Evolutionary conservation across 2,329 filamentous ascomycete species (phyloP), one percentile per base, ranked within the genome.

Genomic region (Claviceps paspali): DNA sequence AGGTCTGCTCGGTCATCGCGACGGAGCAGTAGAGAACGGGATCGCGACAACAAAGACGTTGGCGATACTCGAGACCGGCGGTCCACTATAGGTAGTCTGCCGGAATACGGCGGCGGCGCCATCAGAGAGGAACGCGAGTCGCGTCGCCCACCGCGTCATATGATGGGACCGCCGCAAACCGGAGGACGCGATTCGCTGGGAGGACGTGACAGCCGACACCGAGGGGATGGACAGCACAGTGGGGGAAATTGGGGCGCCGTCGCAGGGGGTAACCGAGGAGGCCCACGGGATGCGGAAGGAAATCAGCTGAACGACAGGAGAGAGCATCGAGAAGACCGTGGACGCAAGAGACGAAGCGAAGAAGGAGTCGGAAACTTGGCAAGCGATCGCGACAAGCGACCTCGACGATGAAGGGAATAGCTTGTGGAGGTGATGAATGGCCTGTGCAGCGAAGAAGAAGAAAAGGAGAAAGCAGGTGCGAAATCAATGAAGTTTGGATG

Each of bases 351-450:
- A 41, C 48, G 56, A 49, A 70, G 66, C 45, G 68, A 71, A 41
- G 69, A 70, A 36, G 62, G 62, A 15, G 48, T 52, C n/a, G 58
- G 55, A 26, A 44, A 46, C 15, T 41, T 55, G 43, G 45, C 51
- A 12, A 62, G 52, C 47, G 67, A 70, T 28, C 59, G 65, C 40
- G 69, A 74, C 42, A 75, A 75, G 60, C 61, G 70, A 51, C 62
- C 57, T 44, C 63, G 70, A 52, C 63, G 65, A 48, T 70, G 30
- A 35, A 61, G 5, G 51, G 39, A n/a, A 35, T 26, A 18, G 9
- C 6, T 11, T 23, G 6, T 17, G 11, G 27, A 31, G 5, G 3
- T 17, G 11, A 18, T 15, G 15, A 11, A 23, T n/a, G 18, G 22
- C 19, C 21, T 18, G 5, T 11, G 14, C 19, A 11, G 19, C 17